A percentile compares a stretch with the other conserved stretches of the same genome.
These are phyloP conservation scores for Claviceps quebecensis DNA, from an alignment of 2,329 filamentous ascomycete species.

Conservation along the genomic window DNA sequence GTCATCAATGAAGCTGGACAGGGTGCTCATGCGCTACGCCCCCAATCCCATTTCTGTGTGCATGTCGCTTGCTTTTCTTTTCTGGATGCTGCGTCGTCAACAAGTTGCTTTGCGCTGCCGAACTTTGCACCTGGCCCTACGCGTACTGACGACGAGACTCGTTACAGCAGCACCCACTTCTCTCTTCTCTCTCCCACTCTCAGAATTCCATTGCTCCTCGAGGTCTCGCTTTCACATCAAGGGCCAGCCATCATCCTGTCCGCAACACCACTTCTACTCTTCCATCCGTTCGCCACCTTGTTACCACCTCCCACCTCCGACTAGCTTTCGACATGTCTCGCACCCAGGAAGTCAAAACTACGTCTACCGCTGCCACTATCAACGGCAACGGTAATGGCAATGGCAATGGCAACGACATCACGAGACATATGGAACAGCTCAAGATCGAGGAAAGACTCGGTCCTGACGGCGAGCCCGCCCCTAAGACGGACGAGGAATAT, in stretches of 20 bases:
- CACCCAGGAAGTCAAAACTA: constrained; percentile 40
- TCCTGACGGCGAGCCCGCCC: constrained; percentile 62
- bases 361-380: constrained; percentile 9
- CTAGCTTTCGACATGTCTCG: constrained; percentile 38
- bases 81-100: neutral
- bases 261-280: constrained; percentile 1
- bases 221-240: neutral
- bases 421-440: constrained; percentile 49
- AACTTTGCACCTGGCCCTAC: neutral
- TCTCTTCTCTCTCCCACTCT: neutral
- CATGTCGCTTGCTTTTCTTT: neutral
- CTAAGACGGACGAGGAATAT: constrained; percentile 95
- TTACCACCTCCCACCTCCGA: neutral
- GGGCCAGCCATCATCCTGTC: neutral
- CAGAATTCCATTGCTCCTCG: neutral
- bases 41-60: neutral
- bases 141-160: neutral
- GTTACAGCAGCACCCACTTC: neutral
- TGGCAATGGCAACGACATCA: constrained; percentile 43
- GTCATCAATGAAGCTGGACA: neutral
- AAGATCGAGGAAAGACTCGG: constrained; percentile 53
- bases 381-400: constrained; percentile 4
- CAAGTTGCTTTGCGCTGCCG: neutral
- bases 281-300: constrained; percentile 5
- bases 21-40: neutral